Conservation (phyloP, 768 basidiomycete species). For the Boletus insuetus region DNA sequence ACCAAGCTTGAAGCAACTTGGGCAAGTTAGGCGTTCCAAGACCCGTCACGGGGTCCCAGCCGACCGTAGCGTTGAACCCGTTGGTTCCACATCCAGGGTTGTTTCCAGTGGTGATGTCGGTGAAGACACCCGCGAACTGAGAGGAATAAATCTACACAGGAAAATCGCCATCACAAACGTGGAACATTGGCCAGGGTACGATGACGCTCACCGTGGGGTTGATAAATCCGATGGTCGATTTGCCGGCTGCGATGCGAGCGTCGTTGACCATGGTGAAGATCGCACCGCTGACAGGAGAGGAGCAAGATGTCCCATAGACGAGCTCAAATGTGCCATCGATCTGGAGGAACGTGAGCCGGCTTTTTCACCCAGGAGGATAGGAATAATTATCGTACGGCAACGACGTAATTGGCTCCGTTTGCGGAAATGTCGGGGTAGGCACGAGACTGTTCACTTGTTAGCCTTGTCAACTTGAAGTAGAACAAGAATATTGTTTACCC, state of each 20-base stretch:
- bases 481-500: conserved; percentile 2
- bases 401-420: conserved; percentile 34
- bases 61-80: conserved; percentile 32
- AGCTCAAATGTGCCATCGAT: conserved; percentile 24
- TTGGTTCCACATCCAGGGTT: conserved; percentile 43
- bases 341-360: background rate
- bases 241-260: conserved; percentile 31
- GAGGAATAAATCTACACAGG: conserved; percentile 5
- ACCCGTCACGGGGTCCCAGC: conserved; percentile 49
- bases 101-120: conserved; percentile 46
- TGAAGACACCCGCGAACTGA: conserved; percentile 9
- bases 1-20: conserved; percentile 16
- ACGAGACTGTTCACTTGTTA: conserved; percentile 30
- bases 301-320: conserved; percentile 34
- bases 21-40: conserved; percentile 46
- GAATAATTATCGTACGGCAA: conserved; percentile 4
- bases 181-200: background rate
- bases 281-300: conserved; percentile 30
- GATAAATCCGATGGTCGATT: conserved; percentile 26
- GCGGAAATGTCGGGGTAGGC: conserved; percentile 37
- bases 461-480: too few relatives aligned
- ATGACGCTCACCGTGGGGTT: conserved; percentile 1
- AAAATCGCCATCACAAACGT: too few relatives aligned
- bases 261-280: conserved; percentile 41
- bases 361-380: too few relatives aligned